Conservation (phyloP, 1,284 basidiomycete species). For the Wolfiporia cocos region DNA sequence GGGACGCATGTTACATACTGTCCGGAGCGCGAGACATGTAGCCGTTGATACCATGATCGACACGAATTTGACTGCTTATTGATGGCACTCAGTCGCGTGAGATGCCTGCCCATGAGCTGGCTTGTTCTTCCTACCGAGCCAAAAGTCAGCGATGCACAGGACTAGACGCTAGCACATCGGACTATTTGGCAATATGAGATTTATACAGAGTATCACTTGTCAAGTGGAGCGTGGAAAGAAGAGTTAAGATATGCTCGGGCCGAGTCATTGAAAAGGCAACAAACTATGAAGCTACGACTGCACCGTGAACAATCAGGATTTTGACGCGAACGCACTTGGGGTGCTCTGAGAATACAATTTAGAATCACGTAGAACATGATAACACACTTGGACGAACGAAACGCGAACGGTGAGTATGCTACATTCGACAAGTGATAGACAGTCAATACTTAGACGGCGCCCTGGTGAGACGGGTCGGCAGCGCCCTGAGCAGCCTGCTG, state of each 20-base stretch:
- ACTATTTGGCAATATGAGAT: constrained; percentile 5
- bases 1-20: no score
- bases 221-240: constrained; percentile 7
- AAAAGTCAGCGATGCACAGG: constrained; percentile 2
- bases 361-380: constrained; percentile 9
- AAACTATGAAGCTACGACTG: constrained; percentile 1
- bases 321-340: constrained; percentile 4
- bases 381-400: constrained; percentile 19
- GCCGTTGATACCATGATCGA: no score
- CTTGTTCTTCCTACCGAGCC: no score
- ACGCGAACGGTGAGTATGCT: constrained; percentile 17
- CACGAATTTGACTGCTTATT: no score
- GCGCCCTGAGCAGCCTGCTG: constrained; percentile 57
- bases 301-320: not conserved
- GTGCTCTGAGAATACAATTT: constrained; percentile 12
- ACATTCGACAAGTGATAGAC: constrained; percentile 14
- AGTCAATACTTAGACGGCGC: constrained; percentile 36
- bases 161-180: not conserved
- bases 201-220: not conserved
- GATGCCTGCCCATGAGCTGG: no score
- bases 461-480: constrained; percentile 56
- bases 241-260: not conserved
- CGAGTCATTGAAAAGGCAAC: constrained; percentile 5
- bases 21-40: no score
- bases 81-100: no score